phyloP scores from a whole-genome alignment of 192 early-diverging fungal species.

The Radiomyces spectabilis region DNA sequence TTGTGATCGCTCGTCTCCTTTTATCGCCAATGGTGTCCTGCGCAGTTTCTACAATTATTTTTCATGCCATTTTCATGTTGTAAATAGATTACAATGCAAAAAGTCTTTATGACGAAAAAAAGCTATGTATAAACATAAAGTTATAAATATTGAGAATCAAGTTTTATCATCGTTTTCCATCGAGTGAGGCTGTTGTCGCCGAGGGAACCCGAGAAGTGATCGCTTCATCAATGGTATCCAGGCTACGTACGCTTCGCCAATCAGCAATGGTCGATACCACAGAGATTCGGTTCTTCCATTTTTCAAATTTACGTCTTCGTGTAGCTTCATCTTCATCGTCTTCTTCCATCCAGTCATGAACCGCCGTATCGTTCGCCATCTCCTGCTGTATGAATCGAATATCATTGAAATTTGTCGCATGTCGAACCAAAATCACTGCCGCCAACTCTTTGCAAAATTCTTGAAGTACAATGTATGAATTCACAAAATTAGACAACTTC shows the following conservation, averaged over 20 bases:
- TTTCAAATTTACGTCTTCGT: conserved; percentile 7
- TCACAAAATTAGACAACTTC: conserved; percentile 40
- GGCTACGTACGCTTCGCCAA: conserved; percentile 9
- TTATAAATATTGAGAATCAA: too few relatives aligned
- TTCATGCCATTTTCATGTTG: too few relatives aligned
- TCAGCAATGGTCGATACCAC: conserved; percentile 15
- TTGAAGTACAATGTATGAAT: conserved; percentile 51
- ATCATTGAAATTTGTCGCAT: conserved; percentile 23
- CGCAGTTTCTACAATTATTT: too few relatives aligned
- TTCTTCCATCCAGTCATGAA: conserved; percentile 4
- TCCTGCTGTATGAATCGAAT: conserved; percentile 11
- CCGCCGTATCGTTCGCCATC: conserved; percentile 2
- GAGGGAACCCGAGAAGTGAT: conserved; percentile 10
- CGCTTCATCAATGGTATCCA: conserved; percentile 16
- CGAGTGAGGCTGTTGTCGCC: too few relatives aligned
- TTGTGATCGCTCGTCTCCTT: too few relatives aligned
- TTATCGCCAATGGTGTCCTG: too few relatives aligned
- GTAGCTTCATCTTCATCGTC: conserved; percentile 3
- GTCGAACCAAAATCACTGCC: conserved; percentile 43
- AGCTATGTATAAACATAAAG: too few relatives aligned
- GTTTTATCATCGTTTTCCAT: too few relatives aligned
- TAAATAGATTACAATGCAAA: too few relatives aligned
- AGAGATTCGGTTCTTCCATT: conserved; percentile 16
- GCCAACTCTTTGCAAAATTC: conserved; percentile 60
- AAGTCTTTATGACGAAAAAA: too few relatives aligned